Evolutionary conservation across 805 yeast genomes (phyloP).

Genomic region (Wickerhamomyces mucosus): DNA sequence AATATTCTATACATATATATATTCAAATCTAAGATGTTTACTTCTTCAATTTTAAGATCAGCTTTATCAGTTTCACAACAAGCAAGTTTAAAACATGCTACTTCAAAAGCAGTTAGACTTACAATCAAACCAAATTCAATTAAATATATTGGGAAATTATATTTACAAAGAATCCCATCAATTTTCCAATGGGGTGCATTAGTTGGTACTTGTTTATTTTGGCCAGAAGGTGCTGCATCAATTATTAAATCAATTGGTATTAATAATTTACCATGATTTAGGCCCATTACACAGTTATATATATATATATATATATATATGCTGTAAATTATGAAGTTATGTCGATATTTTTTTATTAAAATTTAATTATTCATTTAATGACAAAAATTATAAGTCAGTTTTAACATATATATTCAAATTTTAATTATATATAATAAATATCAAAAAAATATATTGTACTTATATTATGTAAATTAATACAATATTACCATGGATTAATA

Average conservation of each 20-base stretch:
- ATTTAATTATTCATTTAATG: too few species aligned
- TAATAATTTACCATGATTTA: too few species aligned
- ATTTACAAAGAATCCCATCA: constrained; percentile 12
- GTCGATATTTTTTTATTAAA: too few species aligned
- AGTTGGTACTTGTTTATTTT: constrained; percentile 11
- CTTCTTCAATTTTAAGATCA: constrained; percentile 19
- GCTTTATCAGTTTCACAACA: constrained; percentile 15
- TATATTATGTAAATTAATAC: too few species aligned
- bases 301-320: too few species aligned
- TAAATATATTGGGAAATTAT: constrained; percentile 6
- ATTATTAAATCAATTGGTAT: constrained; percentile 3
- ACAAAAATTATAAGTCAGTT: too few species aligned
- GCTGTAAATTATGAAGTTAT: too few species aligned
- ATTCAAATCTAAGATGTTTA: constrained; percentile 11
- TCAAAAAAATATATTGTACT: too few species aligned
- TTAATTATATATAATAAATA: too few species aligned
- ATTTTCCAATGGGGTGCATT: constrained; percentile 16
- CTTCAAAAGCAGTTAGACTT: constrained; percentile 14
- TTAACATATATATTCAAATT: too few species aligned
- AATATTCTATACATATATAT: background rate
- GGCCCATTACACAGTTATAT: too few species aligned
- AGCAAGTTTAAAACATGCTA: constrained; percentile 12
- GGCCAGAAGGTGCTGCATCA: constrained; percentile 15
- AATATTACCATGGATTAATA: constrained; percentile 65
- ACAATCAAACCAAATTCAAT: constrained; percentile 10